These are phyloP conservation scores for Flaveria linearis DNA, from an alignment of 129 eudicot genomes.

Conservation along the genomic window DNA sequence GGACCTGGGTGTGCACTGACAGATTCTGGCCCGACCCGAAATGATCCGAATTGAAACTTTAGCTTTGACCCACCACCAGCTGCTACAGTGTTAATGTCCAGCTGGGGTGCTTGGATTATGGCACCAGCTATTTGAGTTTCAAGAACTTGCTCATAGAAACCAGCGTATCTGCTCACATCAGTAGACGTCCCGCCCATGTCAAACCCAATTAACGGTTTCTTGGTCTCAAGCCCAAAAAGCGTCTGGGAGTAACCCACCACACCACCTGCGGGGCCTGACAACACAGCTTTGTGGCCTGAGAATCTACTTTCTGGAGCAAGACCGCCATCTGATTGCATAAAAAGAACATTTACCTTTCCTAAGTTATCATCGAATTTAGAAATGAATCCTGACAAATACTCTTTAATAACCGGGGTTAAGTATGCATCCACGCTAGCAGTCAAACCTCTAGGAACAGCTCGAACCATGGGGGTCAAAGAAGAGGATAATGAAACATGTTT, in stretches of 20 bases:
- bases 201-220: constrained; percentile 86
- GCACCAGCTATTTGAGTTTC: constrained; percentile 97
- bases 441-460: constrained; percentile 98
- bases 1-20: constrained; percentile 99
- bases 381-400: constrained; percentile 81
- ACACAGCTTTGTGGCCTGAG: constrained; percentile 96
- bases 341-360: constrained; percentile 76
- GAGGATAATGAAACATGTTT: constrained; percentile 90
- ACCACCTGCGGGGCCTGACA: constrained; percentile 99
- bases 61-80: constrained; percentile 99
- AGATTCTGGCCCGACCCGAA: constrained; percentile 95
- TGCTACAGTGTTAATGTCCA: constrained; percentile 92
- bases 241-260: constrained; percentile 98
- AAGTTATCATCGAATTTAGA: constrained; percentile 79
- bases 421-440: constrained; percentile 98
- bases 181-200: constrained; percentile 99
- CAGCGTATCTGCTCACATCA: constrained; percentile 96
- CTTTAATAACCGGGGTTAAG: constrained; percentile 87
- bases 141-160: constrained; percentile 83
- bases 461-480: constrained; percentile 95
- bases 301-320: constrained; percentile 94
- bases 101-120: constrained; percentile 97
- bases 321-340: constrained; percentile 99
- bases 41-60: constrained; percentile 91
- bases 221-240: constrained; percentile 74